These are phyloP conservation scores for Golubevia sp. DNA, from an alignment of 1,284 basidiomycete genomes.

Conservation along the genomic window DNA sequence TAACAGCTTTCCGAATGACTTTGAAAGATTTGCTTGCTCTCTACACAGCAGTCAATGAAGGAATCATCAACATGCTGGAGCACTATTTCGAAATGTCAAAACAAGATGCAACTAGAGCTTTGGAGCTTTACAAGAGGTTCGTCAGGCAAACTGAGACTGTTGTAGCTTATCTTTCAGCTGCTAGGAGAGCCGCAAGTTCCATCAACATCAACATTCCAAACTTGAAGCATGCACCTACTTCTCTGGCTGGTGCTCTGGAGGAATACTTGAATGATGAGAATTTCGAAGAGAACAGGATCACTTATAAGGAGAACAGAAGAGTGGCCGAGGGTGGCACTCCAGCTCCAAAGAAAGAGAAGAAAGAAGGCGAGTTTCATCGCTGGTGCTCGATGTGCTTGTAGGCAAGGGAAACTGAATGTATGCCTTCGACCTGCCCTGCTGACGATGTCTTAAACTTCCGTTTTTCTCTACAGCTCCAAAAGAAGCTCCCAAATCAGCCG, in stretches of 20 bases:
- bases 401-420: too few species aligned
- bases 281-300: conserved; percentile 89
- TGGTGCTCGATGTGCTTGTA: too few species aligned
- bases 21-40: conserved; percentile 94
- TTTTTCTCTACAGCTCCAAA: too few species aligned
- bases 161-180: conserved; percentile 90
- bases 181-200: conserved; percentile 87
- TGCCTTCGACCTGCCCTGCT: too few species aligned
- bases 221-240: conserved; percentile 92
- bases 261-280: conserved; percentile 95
- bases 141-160: conserved; percentile 92
- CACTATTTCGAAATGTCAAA: conserved; percentile 99
- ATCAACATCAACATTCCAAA: conserved; percentile 92
- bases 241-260: conserved; percentile 86
- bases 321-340: conserved; percentile 69
- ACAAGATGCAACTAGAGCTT: conserved; percentile 81
- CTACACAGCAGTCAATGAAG: conserved; percentile 96
- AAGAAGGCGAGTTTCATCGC: too few species aligned
- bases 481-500: conserved; percentile 30
- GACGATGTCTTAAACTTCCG: too few species aligned
- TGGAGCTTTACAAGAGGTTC: conserved; percentile 89
- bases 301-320: conserved; percentile 86
- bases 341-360: conserved; percentile 19
- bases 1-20: conserved; percentile 88
- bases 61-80: conserved; percentile 95